These are phyloP conservation scores for Xenosphaeropsis pyriputrescens DNA, from an alignment of 2,329 filamentous ascomycete genomes.

Conservation along the genomic window DNA sequence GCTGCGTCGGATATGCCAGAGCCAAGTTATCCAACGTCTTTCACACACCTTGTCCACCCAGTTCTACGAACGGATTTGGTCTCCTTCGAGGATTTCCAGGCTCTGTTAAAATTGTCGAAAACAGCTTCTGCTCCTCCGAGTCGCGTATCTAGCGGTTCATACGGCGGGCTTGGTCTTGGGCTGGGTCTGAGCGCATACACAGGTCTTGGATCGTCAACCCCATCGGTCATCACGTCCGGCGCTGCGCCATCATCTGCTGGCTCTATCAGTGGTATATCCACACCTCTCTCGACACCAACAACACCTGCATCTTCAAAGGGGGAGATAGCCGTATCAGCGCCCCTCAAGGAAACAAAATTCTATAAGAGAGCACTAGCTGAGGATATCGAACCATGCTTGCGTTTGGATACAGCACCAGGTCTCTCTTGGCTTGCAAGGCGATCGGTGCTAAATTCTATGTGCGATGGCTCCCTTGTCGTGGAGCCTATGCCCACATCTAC, in stretches of 20 bases:
- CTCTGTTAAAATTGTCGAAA: slow-evolving; percentile 56
- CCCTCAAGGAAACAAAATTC: slow-evolving; percentile 81
- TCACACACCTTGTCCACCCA: slow-evolving; percentile 70
- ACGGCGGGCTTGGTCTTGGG: slow-evolving; percentile 35
- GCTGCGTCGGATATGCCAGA: slow-evolving; percentile 26
- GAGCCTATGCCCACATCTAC: slow-evolving; percentile 61
- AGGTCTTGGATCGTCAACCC: slow-evolving; percentile 17
- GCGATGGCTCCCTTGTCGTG: slow-evolving; percentile 74
- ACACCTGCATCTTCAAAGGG: slow-evolving; percentile 34
- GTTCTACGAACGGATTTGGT: slow-evolving; percentile 70
- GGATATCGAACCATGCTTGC: slow-evolving; percentile 87
- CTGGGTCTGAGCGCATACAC: slow-evolving; percentile 28
- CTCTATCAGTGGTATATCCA: slow-evolving; percentile 37
- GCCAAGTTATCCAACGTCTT: slow-evolving; percentile 51
- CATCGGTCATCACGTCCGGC: slow-evolving; percentile 13
- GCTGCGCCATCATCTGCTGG: slow-evolving; percentile 39
- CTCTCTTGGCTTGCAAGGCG: slow-evolving; percentile 88
- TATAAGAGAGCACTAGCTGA: slow-evolving; percentile 82
- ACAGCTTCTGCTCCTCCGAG: slow-evolving; percentile 36
- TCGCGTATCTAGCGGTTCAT: slow-evolving; percentile 59
- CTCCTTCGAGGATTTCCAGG: slow-evolving; percentile 74
- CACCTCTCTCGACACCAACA: slow-evolving; percentile 38
- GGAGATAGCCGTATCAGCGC: slow-evolving; percentile 27
- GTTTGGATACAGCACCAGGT: slow-evolving; percentile 77
- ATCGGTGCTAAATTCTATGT: slow-evolving; percentile 69